Conservation (phyloP, 2,329 filamentous ascomycete species). For the Trematosphaeria pertusa region DNA sequence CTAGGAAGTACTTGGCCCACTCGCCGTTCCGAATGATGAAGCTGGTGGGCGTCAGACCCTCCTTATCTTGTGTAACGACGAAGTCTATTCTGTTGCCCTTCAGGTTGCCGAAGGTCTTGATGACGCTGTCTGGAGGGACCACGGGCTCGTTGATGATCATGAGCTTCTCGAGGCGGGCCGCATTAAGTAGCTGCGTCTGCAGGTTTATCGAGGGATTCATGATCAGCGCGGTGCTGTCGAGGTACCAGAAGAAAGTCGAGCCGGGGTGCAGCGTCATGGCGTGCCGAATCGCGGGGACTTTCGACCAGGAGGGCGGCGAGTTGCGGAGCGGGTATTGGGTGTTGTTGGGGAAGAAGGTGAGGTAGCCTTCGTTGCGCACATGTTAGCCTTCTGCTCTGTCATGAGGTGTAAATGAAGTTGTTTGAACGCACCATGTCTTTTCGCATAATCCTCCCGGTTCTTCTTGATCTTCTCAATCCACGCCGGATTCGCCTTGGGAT, state of each 20-base stretch:
- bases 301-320: slow-evolving; percentile 69
- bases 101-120: slow-evolving; percentile 90
- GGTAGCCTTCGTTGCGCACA: slow-evolving; percentile 69
- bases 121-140: slow-evolving; percentile 94
- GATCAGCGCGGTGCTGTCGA: slow-evolving; percentile 84
- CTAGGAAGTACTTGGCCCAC: slow-evolving; percentile 91
- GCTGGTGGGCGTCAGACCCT: slow-evolving; percentile 78
- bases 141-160: slow-evolving; percentile 89
- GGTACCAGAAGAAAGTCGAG: slow-evolving; percentile 82
- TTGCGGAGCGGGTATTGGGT: slow-evolving; percentile 75
- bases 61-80: slow-evolving; percentile 82
- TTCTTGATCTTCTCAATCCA: slow-evolving; percentile 78
- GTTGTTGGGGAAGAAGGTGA: slow-evolving; percentile 80
- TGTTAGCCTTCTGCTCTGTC: slow-evolving; percentile 2
- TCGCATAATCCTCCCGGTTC: slow-evolving; percentile 85
- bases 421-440: slow-evolving; percentile 74
- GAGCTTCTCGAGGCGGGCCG: slow-evolving; percentile 70
- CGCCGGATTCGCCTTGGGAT: slow-evolving; percentile 68
- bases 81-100: slow-evolving; percentile 79
- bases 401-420: background rate
- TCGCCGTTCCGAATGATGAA: slow-evolving; percentile 83
- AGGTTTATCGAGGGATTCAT: slow-evolving; percentile 80
- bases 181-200: slow-evolving; percentile 73
- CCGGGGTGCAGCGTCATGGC: slow-evolving; percentile 82
- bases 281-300: slow-evolving; percentile 86